Base-by-base conservation (phyloP, 805 yeast genomes). In the Candida pini region DNA sequence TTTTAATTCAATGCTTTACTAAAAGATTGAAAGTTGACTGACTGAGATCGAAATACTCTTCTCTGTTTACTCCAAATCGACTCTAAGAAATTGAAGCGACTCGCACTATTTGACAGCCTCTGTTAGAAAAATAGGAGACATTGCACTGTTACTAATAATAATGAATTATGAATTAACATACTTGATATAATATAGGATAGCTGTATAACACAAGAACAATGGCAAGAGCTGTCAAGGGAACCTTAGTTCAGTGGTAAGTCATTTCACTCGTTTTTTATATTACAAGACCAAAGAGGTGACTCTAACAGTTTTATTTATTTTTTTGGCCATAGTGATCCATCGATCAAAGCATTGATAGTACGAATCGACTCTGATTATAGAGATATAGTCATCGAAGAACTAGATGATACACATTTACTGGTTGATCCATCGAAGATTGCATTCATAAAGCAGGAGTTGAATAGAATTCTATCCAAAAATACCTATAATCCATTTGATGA, bases 391-490 rank as follows among this genome's bases (percentile, higher is more conserved):
- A 60, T 56, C n/a, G 78, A 81, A 58, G 97, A 92, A 48, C 68
- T 90, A 27, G 97, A 92, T 54, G 97, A 89, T 30, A 85, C 92
- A 1, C 97, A 92, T 58, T 60, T 90, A 14, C 65, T 92, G 41
- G 81, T 90, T 19, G 90, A 85, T 46, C 81, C 81, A 21, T 72
- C 75, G 25, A 83, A 80, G 60, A 84, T 90, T 2, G 80, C 76
- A 17, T 78, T 67, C 51, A 79, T 90, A 31, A 90, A 88, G 47
- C 65, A 61, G 34, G 95, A 90, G 56, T 69, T 90, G 45, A 86
- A 84, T 53, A 62, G 76, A 41, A 60, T 87, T 41, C 64, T 90
- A 17, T 78, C 95, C 2, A 78, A 84, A 56, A 92, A 90, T 54
- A 78, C 90, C 2, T 90, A 83, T 60, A 81, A 85, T 49, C 92